phyloP scores from a whole-genome alignment of 768 basidiomycete genomes.

The Amanita jacksonii region DNA sequence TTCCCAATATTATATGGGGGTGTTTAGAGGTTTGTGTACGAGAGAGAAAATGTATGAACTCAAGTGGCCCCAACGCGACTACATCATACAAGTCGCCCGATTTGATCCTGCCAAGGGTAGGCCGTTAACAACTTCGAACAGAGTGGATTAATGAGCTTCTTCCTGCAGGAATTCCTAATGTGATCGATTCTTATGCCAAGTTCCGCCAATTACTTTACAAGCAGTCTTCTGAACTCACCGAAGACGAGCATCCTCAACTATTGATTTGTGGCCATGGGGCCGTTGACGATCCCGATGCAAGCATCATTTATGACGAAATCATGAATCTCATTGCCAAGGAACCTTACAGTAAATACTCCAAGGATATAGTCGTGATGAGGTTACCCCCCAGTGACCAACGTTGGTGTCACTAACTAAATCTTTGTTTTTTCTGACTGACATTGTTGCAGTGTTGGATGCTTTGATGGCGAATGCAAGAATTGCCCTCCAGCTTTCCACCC shows the following conservation, averaged over 20 bases:
- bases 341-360: constrained; percentile 40
- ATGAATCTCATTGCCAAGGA: constrained; percentile 48
- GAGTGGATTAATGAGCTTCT: not conserved
- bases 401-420: constrained; percentile 25
- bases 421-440: constrained; percentile 4
- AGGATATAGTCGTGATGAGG: constrained; percentile 70
- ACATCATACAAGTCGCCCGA: constrained; percentile 87
- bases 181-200: constrained; percentile 80
- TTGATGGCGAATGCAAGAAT: constrained; percentile 85
- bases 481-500: constrained; percentile 83
- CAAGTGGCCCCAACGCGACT: constrained; percentile 72
- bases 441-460: constrained; percentile 63
- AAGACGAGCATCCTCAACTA: constrained; percentile 60
- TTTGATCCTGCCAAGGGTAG: constrained; percentile 73
- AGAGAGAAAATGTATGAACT: constrained; percentile 79
- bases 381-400: constrained; percentile 79
- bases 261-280: constrained; percentile 86
- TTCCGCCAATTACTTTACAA: constrained; percentile 60
- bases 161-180: constrained; percentile 65
- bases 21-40: constrained; percentile 67
- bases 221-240: constrained; percentile 30
- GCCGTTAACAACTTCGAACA: not conserved
- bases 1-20: constrained; percentile 82
- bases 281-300: constrained; percentile 92
- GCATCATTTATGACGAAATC: constrained; percentile 80